Percentiles rank a stretch among this genome's conserved stretches.
phyloP scores from a whole-genome alignment of 202 grass and related monocot species.

The Digitaria exilis region DNA sequence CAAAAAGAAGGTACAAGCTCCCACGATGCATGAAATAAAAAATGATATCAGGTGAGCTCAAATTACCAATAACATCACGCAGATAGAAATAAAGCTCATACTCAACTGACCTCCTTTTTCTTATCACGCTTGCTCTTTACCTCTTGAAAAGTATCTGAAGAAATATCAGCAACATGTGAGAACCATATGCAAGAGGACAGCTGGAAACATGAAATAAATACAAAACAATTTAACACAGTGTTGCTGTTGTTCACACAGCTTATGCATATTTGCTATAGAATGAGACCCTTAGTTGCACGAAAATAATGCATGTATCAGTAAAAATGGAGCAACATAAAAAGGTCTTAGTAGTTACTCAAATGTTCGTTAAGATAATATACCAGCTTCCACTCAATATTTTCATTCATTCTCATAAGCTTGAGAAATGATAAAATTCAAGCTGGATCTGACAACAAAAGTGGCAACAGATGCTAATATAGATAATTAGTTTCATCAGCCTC shows the following conservation, averaged over 20 bases:
- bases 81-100: not conserved
- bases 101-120: constrained; percentile 79
- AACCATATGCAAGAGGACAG: constrained; percentile 1
- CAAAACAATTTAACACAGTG: not conserved
- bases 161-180: constrained; percentile 40
- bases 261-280: not conserved
- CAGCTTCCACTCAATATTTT: not conserved
- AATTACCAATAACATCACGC: not conserved
- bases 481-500: not conserved
- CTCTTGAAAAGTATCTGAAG: constrained; percentile 85
- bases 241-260: not conserved
- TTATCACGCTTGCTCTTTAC: constrained; percentile 89
- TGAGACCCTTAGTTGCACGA: not conserved
- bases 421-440: not conserved
- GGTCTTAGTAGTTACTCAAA: not conserved
- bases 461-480: not conserved
- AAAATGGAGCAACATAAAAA: not conserved
- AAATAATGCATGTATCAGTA: constrained; percentile 12
- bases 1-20: not conserved
- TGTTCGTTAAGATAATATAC: constrained; percentile 1
- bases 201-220: not conserved
- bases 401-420: constrained; percentile 4
- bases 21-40: not conserved
- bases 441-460: constrained; percentile 8
- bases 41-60: not conserved